A percentile compares a stretch with the other conserved stretches of the same genome.
These are phyloP conservation scores for Dimargaris cristalligena DNA, from an alignment of 192 early-diverging fungal species.

Conservation along the genomic window DNA sequence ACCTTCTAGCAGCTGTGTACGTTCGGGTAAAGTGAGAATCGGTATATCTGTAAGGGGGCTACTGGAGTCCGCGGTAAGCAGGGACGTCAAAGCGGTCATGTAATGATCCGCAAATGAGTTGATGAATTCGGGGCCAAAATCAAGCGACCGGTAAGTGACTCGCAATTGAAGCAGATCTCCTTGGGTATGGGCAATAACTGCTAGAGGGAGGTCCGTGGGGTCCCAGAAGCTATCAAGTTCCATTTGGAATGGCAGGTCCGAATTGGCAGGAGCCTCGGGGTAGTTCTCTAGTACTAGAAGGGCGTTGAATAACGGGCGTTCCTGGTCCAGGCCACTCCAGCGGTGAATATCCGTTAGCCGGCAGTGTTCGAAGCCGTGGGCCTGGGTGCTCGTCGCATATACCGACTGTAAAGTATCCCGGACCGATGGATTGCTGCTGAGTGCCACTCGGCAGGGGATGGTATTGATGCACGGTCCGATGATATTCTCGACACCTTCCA, in stretches of 20 bases:
- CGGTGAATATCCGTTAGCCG: neutral
- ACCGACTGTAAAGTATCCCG: neutral
- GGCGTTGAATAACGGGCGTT: neutral
- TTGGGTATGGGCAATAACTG: neutral
- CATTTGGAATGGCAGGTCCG: neutral
- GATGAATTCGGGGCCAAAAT: neutral
- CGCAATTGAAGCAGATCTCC: neutral
- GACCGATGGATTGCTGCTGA: neutral
- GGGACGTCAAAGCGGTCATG: neutral
- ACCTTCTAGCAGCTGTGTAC: neutral
- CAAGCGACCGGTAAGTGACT: neutral
- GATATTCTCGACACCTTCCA: neutral
- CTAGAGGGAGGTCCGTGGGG: neutral
- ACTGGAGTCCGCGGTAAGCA: neutral
- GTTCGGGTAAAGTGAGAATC: neutral
- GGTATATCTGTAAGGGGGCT: neutral
- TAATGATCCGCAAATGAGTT: neutral
- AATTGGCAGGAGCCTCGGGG: neutral
- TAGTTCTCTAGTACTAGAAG: neutral
- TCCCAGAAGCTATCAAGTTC: neutral
- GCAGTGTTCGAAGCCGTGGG: neutral
- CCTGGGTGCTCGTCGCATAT: neutral
- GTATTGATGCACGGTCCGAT: conserved; percentile 6
- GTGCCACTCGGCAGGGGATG: neutral
- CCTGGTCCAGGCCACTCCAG: neutral